A percentile compares a stretch with the other conserved stretches of the same genome.
These are phyloP conservation scores for Penicillium subrubescens DNA, from an alignment of 495 filamentous ascomycete species.

Conservation along the genomic window DNA sequence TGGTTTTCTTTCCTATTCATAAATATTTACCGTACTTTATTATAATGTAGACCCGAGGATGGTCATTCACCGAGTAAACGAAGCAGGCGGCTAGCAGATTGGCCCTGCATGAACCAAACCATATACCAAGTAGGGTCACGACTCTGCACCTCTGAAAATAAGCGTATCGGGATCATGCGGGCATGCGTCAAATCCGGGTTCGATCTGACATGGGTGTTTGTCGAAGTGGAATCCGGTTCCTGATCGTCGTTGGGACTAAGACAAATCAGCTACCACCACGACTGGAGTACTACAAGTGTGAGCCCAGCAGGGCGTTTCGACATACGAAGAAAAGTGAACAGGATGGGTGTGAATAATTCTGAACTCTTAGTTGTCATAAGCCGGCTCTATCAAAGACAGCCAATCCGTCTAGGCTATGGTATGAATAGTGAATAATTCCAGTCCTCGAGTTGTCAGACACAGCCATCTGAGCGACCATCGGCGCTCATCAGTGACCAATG, in stretches of 20 bases:
- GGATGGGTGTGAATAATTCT: too few relatives aligned
- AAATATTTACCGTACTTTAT: too few relatives aligned
- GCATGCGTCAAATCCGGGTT: neutral
- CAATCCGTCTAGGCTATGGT: neutral
- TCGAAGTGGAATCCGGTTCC: too few relatives aligned
- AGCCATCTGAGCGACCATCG: neutral
- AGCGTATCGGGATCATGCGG: neutral
- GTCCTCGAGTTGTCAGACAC: neutral
- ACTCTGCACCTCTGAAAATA: neutral
- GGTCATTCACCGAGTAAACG: neutral
- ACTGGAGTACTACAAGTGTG: neutral
- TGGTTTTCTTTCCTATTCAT: too few relatives aligned
- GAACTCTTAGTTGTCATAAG: neutral
- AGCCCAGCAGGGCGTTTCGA: neutral
- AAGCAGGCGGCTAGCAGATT: neutral
- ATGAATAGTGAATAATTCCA: neutral
- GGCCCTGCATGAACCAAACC: constrained; percentile 5
- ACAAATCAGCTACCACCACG: too few relatives aligned
- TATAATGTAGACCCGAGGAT: neutral
- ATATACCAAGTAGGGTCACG: neutral
- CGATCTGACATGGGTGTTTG: too few relatives aligned
- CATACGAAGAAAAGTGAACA: neutral
- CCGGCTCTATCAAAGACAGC: neutral
- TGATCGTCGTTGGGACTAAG: too few relatives aligned
- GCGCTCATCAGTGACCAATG: neutral